Conservation (phyloP, 2,329 filamentous ascomycete species). For the Penicillium sp. region DNA sequence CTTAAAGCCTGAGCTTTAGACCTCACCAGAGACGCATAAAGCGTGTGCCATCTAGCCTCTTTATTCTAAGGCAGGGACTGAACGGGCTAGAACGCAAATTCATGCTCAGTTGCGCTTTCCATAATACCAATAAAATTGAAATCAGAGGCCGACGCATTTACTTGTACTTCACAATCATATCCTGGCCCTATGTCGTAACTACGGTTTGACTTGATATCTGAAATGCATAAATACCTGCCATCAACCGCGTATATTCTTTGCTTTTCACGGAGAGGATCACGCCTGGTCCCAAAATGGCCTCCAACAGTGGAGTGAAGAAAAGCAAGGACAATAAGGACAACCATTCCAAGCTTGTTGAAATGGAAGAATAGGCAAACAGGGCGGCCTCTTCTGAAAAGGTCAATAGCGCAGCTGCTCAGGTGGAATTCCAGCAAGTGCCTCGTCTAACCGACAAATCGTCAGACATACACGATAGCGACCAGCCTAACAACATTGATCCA, state of each 20-base stretch:
- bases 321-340: not conserved
- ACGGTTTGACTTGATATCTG: not conserved
- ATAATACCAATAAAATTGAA: too few species aligned
- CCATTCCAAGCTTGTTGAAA: not conserved
- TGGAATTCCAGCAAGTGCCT: not conserved
- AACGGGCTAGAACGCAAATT: not conserved
- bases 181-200: not conserved
- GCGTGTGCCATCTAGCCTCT: not conserved
- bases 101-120: not conserved
- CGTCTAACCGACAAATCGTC: not conserved
- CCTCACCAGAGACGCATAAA: not conserved
- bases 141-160: not conserved
- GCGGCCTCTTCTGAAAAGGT: not conserved
- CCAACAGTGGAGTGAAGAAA: not conserved
- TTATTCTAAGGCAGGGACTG: not conserved
- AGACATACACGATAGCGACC: not conserved
- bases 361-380: not conserved
- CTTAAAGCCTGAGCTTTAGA: not conserved
- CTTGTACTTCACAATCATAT: not conserved
- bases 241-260: not conserved
- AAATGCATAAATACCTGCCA: conserved; percentile 3
- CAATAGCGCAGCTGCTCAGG: not conserved
- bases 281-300: not conserved
- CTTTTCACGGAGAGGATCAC: not conserved
- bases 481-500: not conserved